Conservation (phyloP, 306 rosid genomes). For the Notholithocarpus densiflorus region DNA sequence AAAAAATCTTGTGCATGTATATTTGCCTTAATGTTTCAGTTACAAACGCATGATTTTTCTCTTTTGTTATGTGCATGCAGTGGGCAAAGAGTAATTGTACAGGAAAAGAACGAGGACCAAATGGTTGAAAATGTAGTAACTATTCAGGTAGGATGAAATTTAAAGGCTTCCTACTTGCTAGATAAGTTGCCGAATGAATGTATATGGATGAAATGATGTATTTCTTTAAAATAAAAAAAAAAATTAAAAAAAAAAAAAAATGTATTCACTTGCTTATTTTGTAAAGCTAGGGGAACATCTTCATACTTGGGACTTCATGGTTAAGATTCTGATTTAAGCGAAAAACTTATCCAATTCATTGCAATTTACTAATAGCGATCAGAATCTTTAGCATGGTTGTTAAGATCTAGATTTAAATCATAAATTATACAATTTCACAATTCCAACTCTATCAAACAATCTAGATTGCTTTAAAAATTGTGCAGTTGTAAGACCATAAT, state of each 20-base stretch:
- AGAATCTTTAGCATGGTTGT: background rate
- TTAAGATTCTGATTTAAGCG: background rate
- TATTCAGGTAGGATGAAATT: conserved; percentile 64
- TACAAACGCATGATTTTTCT: background rate
- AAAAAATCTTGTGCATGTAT: conserved; percentile 1
- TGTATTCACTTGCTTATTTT: background rate
- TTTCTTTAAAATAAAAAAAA: background rate
- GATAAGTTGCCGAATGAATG: background rate
- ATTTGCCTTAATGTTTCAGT: background rate
- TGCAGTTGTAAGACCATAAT: too few species aligned
- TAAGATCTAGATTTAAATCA: background rate
- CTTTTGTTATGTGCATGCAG: conserved; percentile 48
- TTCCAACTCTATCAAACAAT: too few species aligned
- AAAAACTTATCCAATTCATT: background rate
- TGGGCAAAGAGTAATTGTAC: conserved; percentile 81
- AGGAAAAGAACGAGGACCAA: conserved; percentile 68
- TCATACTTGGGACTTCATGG: background rate
- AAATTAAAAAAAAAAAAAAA: too few species aligned
- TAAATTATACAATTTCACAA: too few species aligned
- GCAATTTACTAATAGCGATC: background rate
- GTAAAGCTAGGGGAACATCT: background rate
- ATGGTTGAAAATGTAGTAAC: conserved; percentile 74
- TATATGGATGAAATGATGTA: background rate
- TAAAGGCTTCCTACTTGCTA: conserved; percentile 15
- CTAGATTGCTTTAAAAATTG: too few species aligned